Evolutionary conservation across 805 yeast species (phyloP).

Genomic region (Pichia cabralensis): DNA sequence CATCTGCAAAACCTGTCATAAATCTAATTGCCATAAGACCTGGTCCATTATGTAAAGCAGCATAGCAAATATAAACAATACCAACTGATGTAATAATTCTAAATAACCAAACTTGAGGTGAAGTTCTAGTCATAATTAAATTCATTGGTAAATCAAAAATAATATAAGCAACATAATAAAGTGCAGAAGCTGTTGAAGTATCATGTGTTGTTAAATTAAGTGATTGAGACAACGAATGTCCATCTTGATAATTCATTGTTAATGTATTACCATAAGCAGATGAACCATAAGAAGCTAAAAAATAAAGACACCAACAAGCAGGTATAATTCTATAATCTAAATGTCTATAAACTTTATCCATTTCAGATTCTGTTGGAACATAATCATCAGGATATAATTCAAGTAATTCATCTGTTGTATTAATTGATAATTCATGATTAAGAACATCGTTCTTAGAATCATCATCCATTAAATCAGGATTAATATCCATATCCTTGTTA

Average conservation of each 20-base stretch:
- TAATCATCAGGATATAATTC: slow-evolving; percentile 9
- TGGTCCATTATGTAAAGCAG: slow-evolving; percentile 41
- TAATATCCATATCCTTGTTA: too few relatives aligned
- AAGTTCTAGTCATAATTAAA: slow-evolving; percentile 67
- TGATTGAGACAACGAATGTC: slow-evolving; percentile 50
- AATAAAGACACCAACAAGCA: slow-evolving; percentile 71
- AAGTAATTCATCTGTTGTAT: neutral
- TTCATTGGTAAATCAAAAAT: slow-evolving; percentile 86
- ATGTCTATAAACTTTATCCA: slow-evolving; percentile 49
- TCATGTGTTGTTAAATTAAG: slow-evolving; percentile 46
- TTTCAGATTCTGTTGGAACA: slow-evolving; percentile 22
- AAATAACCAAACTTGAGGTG: slow-evolving; percentile 80
- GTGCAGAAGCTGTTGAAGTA: slow-evolving; percentile 65
- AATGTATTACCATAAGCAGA: slow-evolving; percentile 70
- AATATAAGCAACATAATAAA: slow-evolving; percentile 75
- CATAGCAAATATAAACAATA: slow-evolving; percentile 63
- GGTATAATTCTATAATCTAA: slow-evolving; percentile 69
- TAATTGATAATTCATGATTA: too few relatives aligned
- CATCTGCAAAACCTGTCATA: slow-evolving; percentile 66
- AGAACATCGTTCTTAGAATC: too few relatives aligned
- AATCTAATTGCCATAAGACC: slow-evolving; percentile 68
- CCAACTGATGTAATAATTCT: slow-evolving; percentile 75
- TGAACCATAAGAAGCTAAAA: slow-evolving; percentile 68
- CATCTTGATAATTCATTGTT: slow-evolving; percentile 59
- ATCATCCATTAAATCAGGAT: too few relatives aligned